Conservation (phyloP, 2,329 filamentous ascomycete species). For the Botryosphaeria dothidea region DNA sequence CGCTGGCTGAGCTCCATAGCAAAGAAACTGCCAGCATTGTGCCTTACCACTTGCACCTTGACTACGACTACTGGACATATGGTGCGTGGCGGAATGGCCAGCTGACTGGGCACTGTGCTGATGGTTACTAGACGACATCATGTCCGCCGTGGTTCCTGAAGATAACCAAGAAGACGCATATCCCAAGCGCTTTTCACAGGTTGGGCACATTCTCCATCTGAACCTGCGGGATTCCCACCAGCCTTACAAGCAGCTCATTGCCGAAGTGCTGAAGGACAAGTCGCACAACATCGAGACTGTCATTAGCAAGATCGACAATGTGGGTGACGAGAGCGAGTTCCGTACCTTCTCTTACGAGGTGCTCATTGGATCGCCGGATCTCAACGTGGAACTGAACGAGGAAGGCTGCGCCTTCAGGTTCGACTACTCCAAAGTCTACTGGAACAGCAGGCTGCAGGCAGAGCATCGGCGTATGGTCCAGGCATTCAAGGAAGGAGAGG, state of each 20-base stretch:
- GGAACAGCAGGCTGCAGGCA: slow-evolving; percentile 88
- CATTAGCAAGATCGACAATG: slow-evolving; percentile 92
- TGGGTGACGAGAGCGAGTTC: slow-evolving; percentile 82
- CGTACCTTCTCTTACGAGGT: slow-evolving; percentile 93
- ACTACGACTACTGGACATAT: slow-evolving; percentile 87
- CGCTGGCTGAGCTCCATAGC: slow-evolving; percentile 67
- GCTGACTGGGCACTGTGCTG: not conserved
- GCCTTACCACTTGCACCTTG: slow-evolving; percentile 73
- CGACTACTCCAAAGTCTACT: slow-evolving; percentile 96
- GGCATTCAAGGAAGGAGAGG: slow-evolving; percentile 78
- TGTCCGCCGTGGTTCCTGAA: slow-evolving; percentile 77
- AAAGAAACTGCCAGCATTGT: slow-evolving; percentile 69
- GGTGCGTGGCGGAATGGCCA: slow-evolving; percentile 48
- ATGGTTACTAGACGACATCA: slow-evolving; percentile 69
- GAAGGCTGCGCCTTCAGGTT: slow-evolving; percentile 86
- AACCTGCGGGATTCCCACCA: slow-evolving; percentile 83
- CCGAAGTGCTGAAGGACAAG: slow-evolving; percentile 85
- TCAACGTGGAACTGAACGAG: slow-evolving; percentile 81
- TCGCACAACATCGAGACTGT: slow-evolving; percentile 77
- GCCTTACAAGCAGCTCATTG: slow-evolving; percentile 84
- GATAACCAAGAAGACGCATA: slow-evolving; percentile 77
- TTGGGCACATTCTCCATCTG: slow-evolving; percentile 87
- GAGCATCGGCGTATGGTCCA: slow-evolving; percentile 80
- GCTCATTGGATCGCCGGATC: slow-evolving; percentile 75
- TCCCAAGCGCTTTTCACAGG: slow-evolving; percentile 81